Evolutionary conservation across 805 yeast species (phyloP).

Genomic region (Wickerhamiella azyma): DNA sequence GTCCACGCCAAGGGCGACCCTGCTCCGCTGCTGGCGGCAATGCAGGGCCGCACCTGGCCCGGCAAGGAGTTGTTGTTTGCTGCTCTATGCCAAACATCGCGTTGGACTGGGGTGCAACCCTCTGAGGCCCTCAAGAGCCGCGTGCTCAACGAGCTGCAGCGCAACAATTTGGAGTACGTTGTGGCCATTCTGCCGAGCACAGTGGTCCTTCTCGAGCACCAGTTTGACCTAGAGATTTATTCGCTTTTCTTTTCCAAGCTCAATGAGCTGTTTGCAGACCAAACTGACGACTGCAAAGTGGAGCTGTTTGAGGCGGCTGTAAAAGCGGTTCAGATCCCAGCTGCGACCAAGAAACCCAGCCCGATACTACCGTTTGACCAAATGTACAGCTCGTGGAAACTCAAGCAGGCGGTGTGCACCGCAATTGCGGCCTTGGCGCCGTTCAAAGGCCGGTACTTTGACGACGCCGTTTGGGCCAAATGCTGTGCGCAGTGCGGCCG

Average conservation of each 20-base stretch:
- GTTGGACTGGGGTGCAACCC: not conserved
- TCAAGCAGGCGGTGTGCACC: constrained; percentile 32
- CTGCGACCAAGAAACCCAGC: not conserved
- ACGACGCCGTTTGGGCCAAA: constrained; percentile 10
- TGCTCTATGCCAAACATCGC: constrained; percentile 48
- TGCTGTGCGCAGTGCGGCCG: constrained; percentile 10
- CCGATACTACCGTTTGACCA: not conserved
- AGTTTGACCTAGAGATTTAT: constrained; percentile 24
- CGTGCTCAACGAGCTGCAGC: constrained; percentile 45
- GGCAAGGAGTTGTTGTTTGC: constrained; percentile 71
- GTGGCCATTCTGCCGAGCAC: constrained; percentile 38
- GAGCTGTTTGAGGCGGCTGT: constrained; percentile 13
- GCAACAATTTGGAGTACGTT: constrained; percentile 55
- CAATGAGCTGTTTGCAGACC: constrained; percentile 29
- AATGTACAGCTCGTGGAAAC: constrained; percentile 35
- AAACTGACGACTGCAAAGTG: constrained; percentile 16
- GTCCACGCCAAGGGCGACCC: constrained; percentile 27
- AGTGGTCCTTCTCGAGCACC: constrained; percentile 36
- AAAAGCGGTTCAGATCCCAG: constrained; percentile 6
- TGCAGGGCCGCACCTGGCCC: constrained; percentile 70
- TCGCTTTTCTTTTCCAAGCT: constrained; percentile 28
- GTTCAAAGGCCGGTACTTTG: constrained; percentile 12
- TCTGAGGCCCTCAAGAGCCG: constrained; percentile 23
- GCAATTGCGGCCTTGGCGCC: constrained; percentile 27
- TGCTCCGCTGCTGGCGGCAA: constrained; percentile 41